These are phyloP conservation scores for Ophiobolus disseminans DNA, from an alignment of 2,329 filamentous ascomycete genomes.

Conservation along the genomic window DNA sequence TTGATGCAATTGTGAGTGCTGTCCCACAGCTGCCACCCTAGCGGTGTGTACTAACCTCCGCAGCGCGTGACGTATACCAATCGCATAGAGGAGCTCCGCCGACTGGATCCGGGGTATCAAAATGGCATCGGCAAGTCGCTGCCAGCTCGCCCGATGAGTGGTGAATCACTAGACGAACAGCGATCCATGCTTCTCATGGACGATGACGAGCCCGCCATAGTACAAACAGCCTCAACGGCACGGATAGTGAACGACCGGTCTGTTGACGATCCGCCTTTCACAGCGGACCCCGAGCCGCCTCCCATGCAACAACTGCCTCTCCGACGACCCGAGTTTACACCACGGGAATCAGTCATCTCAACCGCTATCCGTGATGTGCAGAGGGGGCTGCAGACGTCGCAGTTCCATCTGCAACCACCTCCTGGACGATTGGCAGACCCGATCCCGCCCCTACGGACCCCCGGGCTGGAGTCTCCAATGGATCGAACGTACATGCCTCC, in stretches of 20 bases:
- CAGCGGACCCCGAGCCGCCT: conserved; percentile 26
- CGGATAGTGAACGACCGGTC: conserved; percentile 58
- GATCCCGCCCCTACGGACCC: conserved; percentile 15
- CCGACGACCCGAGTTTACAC: conserved; percentile 34
- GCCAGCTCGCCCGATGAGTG: conserved; percentile 72
- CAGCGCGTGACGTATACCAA: conserved; percentile 89
- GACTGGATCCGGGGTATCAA: conserved; percentile 66
- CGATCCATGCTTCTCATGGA: conserved; percentile 47
- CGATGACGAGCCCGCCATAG: conserved; percentile 49
- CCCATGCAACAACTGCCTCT: conserved; percentile 40
- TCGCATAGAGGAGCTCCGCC: conserved; percentile 84
- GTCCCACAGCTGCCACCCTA: no score
- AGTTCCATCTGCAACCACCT: conserved; percentile 45
- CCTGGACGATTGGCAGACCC: conserved; percentile 36
- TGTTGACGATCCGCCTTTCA: conserved; percentile 28
- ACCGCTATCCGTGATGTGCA: conserved; percentile 53
- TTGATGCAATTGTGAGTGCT: conserved; percentile 93
- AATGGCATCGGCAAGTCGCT: conserved; percentile 72
- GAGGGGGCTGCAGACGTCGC: conserved; percentile 37
- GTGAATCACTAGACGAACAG: conserved; percentile 57
- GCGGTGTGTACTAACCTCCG: conserved; percentile 16
- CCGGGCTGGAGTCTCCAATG: conserved; percentile 56
- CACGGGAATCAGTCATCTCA: conserved; percentile 50
- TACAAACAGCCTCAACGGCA: conserved; percentile 62
- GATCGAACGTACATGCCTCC: conserved; percentile 71